phyloP scores from a whole-genome alignment of 139 green algal species.

The Chlorella sp. region DNA sequence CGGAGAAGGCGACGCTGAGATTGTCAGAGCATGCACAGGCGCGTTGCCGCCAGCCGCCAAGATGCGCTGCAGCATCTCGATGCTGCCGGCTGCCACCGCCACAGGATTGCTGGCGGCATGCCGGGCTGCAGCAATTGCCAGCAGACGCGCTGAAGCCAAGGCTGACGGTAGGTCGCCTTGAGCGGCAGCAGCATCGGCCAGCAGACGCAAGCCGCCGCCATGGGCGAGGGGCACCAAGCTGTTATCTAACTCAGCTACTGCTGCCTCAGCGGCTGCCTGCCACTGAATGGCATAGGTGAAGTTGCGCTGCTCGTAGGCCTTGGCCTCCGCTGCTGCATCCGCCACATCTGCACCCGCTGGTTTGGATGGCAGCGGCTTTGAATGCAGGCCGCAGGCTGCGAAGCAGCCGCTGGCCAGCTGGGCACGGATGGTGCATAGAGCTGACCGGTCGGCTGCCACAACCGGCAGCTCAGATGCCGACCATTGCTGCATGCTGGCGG shows the following conservation, averaged over 20 bases:
- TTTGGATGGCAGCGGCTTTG: neutral
- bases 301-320: neutral
- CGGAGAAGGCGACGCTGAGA: no score
- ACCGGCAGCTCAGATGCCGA: neutral
- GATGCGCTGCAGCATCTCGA: constrained; percentile 31
- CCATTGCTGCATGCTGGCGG: neutral
- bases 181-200: neutral
- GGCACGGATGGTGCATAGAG: neutral
- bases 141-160: neutral
- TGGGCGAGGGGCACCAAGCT: no score
- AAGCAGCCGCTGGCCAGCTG: neutral
- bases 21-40: neutral
- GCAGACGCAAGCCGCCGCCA: neutral
- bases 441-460: neutral
- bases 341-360: neutral
- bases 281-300: constrained; percentile 23
- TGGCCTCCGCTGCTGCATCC: neutral
- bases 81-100: neutral
- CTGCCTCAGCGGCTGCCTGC: constrained; percentile 18
- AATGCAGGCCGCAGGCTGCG: neutral
- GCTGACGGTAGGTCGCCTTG: neutral
- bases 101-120: neutral
- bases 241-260: neutral
- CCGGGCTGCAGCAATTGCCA: neutral
- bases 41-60: neutral